phyloP scores from a whole-genome alignment of 257 asterid species.

The Solanum pinnatisectum region DNA sequence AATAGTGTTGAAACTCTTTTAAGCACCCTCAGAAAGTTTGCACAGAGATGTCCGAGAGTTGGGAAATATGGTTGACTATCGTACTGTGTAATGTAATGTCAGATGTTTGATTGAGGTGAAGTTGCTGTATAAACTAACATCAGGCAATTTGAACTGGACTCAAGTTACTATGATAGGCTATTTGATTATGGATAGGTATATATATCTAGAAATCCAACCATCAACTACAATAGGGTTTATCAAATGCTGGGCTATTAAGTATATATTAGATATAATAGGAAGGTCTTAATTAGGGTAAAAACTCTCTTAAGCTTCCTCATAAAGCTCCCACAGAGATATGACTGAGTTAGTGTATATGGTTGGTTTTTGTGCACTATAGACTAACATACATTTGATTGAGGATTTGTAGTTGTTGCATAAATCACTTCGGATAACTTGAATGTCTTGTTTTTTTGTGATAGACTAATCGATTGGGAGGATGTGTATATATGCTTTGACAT shows the following conservation, averaged over 20 bases:
- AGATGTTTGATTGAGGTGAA: not conserved
- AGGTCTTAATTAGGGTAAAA: not conserved
- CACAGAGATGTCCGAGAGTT: not conserved
- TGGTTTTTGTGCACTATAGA: not conserved
- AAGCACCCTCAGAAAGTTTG: not conserved
- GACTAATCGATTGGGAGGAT: not conserved
- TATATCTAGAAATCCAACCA: not conserved
- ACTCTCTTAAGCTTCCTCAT: not conserved
- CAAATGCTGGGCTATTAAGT: not conserved
- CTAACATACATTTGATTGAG: not conserved
- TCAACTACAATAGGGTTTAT: not conserved
- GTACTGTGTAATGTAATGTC: not conserved
- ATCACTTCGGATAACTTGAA: not conserved
- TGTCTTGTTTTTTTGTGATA: not conserved
- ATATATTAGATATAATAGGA: not conserved
- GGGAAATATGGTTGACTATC: not conserved
- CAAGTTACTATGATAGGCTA: not conserved
- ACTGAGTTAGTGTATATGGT: not conserved
- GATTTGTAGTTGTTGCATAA: not conserved
- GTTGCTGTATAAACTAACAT: not conserved
- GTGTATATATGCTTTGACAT: not conserved
- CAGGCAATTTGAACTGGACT: not conserved
- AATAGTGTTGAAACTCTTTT: not conserved
- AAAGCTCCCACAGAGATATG: not conserved
- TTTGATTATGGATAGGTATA: not conserved